Evolutionary conservation across 1,284 basidiomycete genomes (phyloP).

Genomic region (Trametes polyzona): DNA sequence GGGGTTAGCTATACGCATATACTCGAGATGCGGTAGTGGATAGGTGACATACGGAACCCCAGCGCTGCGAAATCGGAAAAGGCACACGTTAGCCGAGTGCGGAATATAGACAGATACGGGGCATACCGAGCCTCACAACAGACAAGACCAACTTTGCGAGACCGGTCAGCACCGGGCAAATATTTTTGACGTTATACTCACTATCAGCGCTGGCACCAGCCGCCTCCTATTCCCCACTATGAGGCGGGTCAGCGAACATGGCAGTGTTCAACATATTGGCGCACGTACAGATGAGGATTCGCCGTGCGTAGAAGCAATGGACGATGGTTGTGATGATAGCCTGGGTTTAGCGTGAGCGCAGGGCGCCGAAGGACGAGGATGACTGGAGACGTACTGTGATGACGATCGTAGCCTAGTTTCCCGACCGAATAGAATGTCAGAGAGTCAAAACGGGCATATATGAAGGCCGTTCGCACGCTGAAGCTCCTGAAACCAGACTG

Average conservation of each 20-base stretch:
- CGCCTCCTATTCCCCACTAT: constrained; percentile 13
- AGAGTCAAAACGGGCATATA: not conserved
- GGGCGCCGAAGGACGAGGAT: not conserved
- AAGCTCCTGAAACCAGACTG: constrained; percentile 10
- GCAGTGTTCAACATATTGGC: not conserved
- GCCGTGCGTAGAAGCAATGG: constrained; percentile 22
- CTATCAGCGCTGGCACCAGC: constrained; percentile 4
- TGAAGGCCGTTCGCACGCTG: constrained; percentile 2
- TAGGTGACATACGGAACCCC: too few species aligned
- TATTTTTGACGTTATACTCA: too few species aligned
- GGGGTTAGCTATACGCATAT: too few species aligned
- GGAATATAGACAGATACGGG: too few species aligned
- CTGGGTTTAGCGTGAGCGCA: not conserved
- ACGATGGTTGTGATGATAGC: constrained; percentile 20
- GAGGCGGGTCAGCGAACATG: not conserved
- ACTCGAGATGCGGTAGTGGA: too few species aligned
- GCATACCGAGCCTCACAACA: too few species aligned
- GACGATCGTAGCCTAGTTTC: not conserved
- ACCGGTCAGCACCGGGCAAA: too few species aligned
- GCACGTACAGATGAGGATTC: constrained; percentile 15
- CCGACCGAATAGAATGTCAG: not conserved
- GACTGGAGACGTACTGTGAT: constrained; percentile 3
- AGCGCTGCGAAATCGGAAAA: not conserved
- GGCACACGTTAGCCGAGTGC: not conserved
- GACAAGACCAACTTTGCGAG: too few species aligned